Evolutionary conservation across 2,329 filamentous ascomycete species (phyloP), one percentile per base, ranked within the genome.

Genomic region (Didymella arachidicola): DNA sequence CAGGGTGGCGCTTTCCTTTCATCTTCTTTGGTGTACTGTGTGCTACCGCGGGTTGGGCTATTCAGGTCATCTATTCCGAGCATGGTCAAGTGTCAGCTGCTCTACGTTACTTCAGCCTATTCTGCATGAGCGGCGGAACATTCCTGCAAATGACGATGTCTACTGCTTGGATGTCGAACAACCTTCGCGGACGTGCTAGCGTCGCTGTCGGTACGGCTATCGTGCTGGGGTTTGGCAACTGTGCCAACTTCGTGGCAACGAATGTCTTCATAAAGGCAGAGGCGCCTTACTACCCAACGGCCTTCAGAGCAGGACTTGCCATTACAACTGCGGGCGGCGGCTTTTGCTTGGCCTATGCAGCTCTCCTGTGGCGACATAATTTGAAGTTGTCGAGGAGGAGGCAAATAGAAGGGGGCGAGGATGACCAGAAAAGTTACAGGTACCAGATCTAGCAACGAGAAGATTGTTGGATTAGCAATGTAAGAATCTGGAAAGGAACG

Each of bases 171-270:
- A 83, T 81, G 1, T 77, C 86, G 42, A 86, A 86, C 69, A 87
- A 80, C 76, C 64, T 70, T 68, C 62, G 71, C 8, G 71, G 71
- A 6, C 56, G 71, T 16, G 74, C 66, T 14, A 67, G 62, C 43
- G 59, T 64, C 30, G 61, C 60, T 12, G 69, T 62, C 1, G 67
- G 65, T 38, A 69, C 68, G 7, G 60, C 61, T 0, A 61, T 62
- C 14, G 66, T 74, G 6, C 62, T 72, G 1, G 67, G 67, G 6
- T 56, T 87, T 1, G 84, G 84, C 2, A 86, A 83, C 3, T 76
- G 82, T 7, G 85, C 84, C 4, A 84, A 84, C 12, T 84, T 87
- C 41, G 76, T 86, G 0, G 83, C 85, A n/a, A 82, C 59, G 2
- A 74, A 74, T 41, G 69, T 73, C 6, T 74, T 74, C 56, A 67